phyloP scores from a whole-genome alignment of 192 early-diverging fungal genomes.

The Coemansia sp. region DNA sequence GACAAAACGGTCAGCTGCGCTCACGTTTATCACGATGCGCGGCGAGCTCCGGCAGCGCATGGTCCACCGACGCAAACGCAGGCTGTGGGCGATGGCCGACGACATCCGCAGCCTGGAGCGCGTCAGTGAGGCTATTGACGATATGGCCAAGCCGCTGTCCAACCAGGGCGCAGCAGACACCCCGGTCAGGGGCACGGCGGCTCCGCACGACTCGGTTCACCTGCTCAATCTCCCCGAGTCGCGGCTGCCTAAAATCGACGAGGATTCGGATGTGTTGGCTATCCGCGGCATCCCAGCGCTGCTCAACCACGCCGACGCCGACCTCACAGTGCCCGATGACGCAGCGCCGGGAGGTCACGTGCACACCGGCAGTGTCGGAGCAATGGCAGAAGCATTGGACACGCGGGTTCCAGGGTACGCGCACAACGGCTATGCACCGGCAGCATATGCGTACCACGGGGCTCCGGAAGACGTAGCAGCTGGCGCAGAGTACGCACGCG shows the following conservation, averaged over 20 bases:
- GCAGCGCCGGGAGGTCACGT: neutral
- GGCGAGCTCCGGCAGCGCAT: constrained; percentile 37
- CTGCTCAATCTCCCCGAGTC: constrained; percentile 30
- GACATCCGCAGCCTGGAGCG: constrained; percentile 37
- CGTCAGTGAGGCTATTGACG: constrained; percentile 29
- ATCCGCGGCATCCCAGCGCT: constrained; percentile 45
- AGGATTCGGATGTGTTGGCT: constrained; percentile 32
- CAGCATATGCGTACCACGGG: constrained; percentile 5
- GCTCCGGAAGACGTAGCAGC: neutral
- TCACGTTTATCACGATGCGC: constrained; percentile 21
- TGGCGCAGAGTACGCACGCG: neutral
- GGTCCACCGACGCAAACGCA: constrained; percentile 30
- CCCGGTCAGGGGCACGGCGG: constrained; percentile 12
- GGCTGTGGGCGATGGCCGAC: constrained; percentile 43
- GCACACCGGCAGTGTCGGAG: neutral
- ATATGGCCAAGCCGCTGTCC: constrained; percentile 30
- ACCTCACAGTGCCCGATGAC: neutral
- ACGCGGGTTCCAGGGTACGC: neutral
- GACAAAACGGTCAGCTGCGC: constrained; percentile 11
- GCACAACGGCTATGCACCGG: neutral
- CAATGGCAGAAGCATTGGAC: neutral
- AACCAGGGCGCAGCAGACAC: neutral
- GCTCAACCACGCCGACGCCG: constrained; percentile 25
- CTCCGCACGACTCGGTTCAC: constrained; percentile 23
- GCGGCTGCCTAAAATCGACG: constrained; percentile 21